Evolutionary conservation across 257 asterid species (phyloP).

Genomic region (Thymus mandschuricus): DNA sequence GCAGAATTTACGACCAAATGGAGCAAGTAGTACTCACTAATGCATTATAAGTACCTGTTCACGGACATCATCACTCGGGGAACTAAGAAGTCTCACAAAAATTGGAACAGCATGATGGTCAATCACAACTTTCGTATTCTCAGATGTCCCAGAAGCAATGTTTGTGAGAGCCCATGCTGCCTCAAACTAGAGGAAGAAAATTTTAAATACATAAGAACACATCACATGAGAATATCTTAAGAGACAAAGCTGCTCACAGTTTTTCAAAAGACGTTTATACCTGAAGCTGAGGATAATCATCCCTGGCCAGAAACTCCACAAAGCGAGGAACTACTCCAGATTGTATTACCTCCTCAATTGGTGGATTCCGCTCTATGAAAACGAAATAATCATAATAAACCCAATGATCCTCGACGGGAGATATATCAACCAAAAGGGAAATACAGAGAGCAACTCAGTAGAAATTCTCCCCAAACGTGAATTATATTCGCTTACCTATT

Average conservation of each 20-base stretch:
- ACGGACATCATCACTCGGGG: conserved; percentile 82
- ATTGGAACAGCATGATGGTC: conserved; percentile 92
- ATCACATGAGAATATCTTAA: not conserved
- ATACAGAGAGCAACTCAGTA: not conserved
- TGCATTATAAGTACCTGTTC: conserved; percentile 65
- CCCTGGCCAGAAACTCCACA: conserved; percentile 84
- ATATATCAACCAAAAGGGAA: not conserved
- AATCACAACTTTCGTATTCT: conserved; percentile 82
- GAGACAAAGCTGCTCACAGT: not conserved
- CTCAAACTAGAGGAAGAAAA: conserved; percentile 61
- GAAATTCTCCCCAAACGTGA: not conserved
- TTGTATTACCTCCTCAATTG: conserved; percentile 90
- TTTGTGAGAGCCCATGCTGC: conserved; percentile 98
- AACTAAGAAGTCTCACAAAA: conserved; percentile 74
- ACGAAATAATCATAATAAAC: conserved; percentile 19
- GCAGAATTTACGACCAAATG: conserved; percentile 1
- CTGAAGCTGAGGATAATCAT: conserved; percentile 86
- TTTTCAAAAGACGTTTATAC: conserved; percentile 35
- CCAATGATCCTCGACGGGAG: not conserved
- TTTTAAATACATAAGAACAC: conserved; percentile 3
- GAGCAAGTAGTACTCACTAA: not conserved
- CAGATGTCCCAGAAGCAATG: conserved; percentile 96
- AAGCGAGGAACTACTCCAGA: conserved; percentile 90
- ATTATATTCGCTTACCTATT: conserved; percentile 47
- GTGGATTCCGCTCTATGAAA: conserved; percentile 77